These are phyloP conservation scores for Xylariomycetidae sp. DNA, from an alignment of 2,329 filamentous ascomycete genomes.

Conservation along the genomic window DNA sequence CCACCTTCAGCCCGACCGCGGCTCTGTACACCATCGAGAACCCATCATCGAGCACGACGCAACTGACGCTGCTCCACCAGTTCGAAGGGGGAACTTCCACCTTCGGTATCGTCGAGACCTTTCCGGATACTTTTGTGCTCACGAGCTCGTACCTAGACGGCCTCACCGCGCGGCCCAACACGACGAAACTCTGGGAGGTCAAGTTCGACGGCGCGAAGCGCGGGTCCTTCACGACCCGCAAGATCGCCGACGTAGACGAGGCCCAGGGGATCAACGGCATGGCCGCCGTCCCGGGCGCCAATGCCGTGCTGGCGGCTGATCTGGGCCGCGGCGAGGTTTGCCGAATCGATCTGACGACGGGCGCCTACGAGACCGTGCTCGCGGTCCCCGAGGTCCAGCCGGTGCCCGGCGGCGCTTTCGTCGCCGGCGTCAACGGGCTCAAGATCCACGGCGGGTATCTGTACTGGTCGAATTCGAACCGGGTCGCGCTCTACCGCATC, in stretches of 20 bases:
- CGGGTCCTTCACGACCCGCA: conserved; percentile 2
- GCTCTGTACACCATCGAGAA: conserved; percentile 19
- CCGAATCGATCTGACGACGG: conserved; percentile 15
- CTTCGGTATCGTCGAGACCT: conserved; percentile 25
- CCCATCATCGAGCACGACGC: conserved; percentile 11
- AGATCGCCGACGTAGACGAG: conserved; percentile 13
- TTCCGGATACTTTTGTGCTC: conserved; percentile 15
- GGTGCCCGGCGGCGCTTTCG: conserved; percentile 4
- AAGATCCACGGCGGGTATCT: conserved; percentile 14
- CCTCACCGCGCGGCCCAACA: conserved; percentile 6
- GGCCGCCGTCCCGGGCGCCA: conserved; percentile 7
- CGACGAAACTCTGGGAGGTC: conserved; percentile 13
- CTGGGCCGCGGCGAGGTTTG: conserved; percentile 16
- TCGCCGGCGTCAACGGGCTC: conserved; percentile 19
- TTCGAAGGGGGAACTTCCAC: conserved; percentile 20
- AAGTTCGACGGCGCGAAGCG: conserved; percentile 1
- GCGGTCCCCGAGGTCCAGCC: conserved; percentile 16
- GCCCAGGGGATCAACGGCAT: conserved; percentile 15
- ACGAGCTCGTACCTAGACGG: conserved; percentile 6
- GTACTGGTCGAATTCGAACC: conserved; percentile 18
- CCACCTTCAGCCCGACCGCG: conserved; percentile 18
- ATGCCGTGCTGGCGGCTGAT: conserved; percentile 15
- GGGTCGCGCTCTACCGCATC: conserved; percentile 8
- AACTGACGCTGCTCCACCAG: conserved; percentile 15
- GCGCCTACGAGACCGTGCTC: conserved; percentile 13